Evolutionary conservation across 1,139 yeast species (phyloP).

Genomic region (Starmera stellimalicola): DNA sequence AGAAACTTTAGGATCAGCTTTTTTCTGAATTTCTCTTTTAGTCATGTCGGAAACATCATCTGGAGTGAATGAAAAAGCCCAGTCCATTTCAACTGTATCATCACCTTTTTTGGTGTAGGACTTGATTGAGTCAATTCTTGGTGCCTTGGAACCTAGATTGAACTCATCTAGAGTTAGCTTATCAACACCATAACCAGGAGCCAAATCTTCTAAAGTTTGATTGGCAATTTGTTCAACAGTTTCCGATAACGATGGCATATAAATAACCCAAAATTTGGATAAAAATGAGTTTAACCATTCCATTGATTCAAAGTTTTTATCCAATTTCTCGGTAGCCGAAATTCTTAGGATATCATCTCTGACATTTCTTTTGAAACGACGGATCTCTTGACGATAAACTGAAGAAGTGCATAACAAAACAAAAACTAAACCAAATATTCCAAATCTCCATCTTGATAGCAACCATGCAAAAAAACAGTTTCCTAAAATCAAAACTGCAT

Average conservation of each 20-base stretch:
- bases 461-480: slow-evolving; percentile 68
- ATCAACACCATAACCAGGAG: slow-evolving; percentile 78
- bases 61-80: slow-evolving; percentile 75
- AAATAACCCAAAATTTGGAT: slow-evolving; percentile 77
- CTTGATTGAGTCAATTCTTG: slow-evolving; percentile 59
- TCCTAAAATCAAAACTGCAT: slow-evolving; percentile 52
- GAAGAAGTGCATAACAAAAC: slow-evolving; percentile 55
- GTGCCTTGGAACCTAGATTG: slow-evolving; percentile 73
- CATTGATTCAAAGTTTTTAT: slow-evolving; percentile 59
- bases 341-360: slow-evolving; percentile 67
- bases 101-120: slow-evolving; percentile 62
- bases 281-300: slow-evolving; percentile 71
- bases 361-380: slow-evolving; percentile 62
- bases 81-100: slow-evolving; percentile 69
- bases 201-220: slow-evolving; percentile 55
- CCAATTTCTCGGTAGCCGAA: slow-evolving; percentile 49
- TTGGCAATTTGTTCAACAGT: slow-evolving; percentile 62
- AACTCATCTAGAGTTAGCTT: slow-evolving; percentile 64
- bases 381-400: slow-evolving; percentile 58
- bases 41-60: slow-evolving; percentile 80
- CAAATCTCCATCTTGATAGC: slow-evolving; percentile 46
- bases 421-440: slow-evolving; percentile 44
- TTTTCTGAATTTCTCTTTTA: slow-evolving; percentile 56
- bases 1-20: slow-evolving; percentile 70
- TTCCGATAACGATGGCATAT: slow-evolving; percentile 79